Percentiles rank a stretch among this genome's conserved stretches.
Conservation (phyloP, 176 grass and related monocot species). For the Dactylis glomerata region DNA sequence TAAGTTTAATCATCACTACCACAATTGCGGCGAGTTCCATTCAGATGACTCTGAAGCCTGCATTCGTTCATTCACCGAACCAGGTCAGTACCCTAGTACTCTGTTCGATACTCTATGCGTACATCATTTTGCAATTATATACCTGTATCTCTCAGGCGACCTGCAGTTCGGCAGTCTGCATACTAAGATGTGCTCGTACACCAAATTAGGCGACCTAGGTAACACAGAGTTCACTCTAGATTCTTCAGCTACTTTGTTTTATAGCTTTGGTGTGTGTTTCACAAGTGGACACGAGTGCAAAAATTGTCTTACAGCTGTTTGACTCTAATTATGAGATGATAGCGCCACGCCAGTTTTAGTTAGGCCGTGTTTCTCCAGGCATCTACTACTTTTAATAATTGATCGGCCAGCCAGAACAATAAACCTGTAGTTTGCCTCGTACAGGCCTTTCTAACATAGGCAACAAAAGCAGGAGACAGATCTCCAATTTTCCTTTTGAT, state of each 20-base stretch:
- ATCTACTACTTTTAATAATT: constrained; percentile 43
- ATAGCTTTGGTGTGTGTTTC: constrained; percentile 21
- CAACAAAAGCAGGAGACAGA: constrained; percentile 38
- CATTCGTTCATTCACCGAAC: constrained; percentile 8
- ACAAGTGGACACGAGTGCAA: constrained; percentile 34
- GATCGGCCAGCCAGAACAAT: constrained; percentile 24
- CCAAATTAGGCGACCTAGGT: constrained; percentile 33
- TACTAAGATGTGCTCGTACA: background rate
- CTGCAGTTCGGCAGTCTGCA: constrained; percentile 13
- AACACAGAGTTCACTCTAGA: constrained; percentile 26
- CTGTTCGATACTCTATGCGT: constrained; percentile 16
- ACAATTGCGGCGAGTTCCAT: constrained; percentile 29
- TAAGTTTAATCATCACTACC: constrained; percentile 42
- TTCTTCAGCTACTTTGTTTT: constrained; percentile 36
- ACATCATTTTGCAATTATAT: constrained; percentile 2
- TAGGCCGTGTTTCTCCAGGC: constrained; percentile 39
- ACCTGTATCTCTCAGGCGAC: constrained; percentile 15
- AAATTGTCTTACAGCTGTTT: constrained; percentile 20
- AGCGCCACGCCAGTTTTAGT: constrained; percentile 36
- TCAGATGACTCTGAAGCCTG: constrained; percentile 53
- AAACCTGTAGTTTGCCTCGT: constrained; percentile 45
- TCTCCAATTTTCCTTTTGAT: constrained; percentile 42
- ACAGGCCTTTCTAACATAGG: constrained; percentile 43
- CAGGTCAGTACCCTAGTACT: constrained; percentile 29
- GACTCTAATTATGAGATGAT: constrained; percentile 18